These are phyloP conservation scores for Sindora glabra DNA, from an alignment of 306 rosid genomes.

Conservation along the genomic window DNA sequence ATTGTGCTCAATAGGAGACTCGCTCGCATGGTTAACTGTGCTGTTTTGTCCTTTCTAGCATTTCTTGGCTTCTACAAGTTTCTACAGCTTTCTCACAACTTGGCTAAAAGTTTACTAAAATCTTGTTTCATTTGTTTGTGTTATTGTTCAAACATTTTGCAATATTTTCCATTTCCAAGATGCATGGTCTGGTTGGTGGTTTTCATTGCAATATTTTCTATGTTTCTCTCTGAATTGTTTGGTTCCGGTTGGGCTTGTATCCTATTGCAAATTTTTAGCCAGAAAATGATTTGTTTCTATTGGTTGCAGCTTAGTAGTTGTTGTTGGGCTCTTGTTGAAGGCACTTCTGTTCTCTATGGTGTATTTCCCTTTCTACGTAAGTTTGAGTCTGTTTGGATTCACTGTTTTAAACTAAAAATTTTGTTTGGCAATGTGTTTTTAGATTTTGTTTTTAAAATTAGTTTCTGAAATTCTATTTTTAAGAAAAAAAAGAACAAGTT, in stretches of 20 bases:
- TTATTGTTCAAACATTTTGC: slow-evolving; percentile 16
- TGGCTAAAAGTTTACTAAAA: background rate
- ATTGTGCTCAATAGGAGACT: slow-evolving; percentile 37
- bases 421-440: too few relatives aligned
- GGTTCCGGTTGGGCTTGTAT: background rate
- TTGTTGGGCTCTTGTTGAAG: slow-evolving; percentile 55
- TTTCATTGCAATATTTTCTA: background rate
- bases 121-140: background rate
- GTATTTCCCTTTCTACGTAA: slow-evolving; percentile 55
- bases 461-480: too few relatives aligned
- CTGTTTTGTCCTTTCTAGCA: slow-evolving; percentile 44
- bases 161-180: slow-evolving; percentile 57
- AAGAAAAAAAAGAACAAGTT: too few relatives aligned
- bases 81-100: background rate
- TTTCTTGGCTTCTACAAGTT: slow-evolving; percentile 62
- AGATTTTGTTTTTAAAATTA: too few relatives aligned
- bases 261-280: background rate
- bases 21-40: slow-evolving; percentile 43
- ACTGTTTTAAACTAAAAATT: too few relatives aligned
- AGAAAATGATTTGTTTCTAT: background rate
- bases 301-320: slow-evolving; percentile 43
- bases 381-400: slow-evolving; percentile 30
- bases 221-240: background rate
- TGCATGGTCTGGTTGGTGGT: slow-evolving; percentile 48
- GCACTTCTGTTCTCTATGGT: slow-evolving; percentile 48